phyloP scores from a whole-genome alignment of 106 monocot genomes.

The Acanthochlamys bracteata region DNA sequence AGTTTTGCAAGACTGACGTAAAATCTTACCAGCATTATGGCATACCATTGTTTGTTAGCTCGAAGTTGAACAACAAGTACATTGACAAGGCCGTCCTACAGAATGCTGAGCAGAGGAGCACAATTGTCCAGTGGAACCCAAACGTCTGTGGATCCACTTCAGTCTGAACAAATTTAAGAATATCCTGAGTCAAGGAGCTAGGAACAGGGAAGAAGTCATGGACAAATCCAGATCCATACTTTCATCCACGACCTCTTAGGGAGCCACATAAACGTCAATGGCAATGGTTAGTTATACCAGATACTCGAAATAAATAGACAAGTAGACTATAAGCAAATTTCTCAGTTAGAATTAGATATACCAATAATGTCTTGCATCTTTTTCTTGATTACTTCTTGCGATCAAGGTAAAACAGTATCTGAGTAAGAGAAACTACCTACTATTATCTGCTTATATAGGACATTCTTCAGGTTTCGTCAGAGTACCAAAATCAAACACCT shows the following conservation, averaged over 20 bases:
- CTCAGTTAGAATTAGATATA: no score
- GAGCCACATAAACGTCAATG: constrained; percentile 44
- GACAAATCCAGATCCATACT: constrained; percentile 90
- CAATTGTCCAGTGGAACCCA: constrained; percentile 49
- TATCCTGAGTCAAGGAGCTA: constrained; percentile 67
- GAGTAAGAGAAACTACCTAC: no score
- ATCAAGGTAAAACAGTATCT: constrained; percentile 42
- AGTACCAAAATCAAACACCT: no score
- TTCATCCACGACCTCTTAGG: constrained; percentile 75
- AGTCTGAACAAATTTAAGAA: constrained; percentile 46
- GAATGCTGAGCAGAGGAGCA: constrained; percentile 54
- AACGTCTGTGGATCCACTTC: constrained; percentile 41
- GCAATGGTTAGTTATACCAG: background rate
- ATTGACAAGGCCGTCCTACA: constrained; percentile 82
- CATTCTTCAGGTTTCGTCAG: no score
- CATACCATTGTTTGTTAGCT: constrained; percentile 65
- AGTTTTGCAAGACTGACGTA: background rate
- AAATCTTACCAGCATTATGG: constrained; percentile 53
- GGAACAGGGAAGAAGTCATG: constrained; percentile 87
- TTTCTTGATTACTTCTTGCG: constrained; percentile 67
- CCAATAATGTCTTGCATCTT: constrained; percentile 30
- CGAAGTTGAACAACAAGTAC: constrained; percentile 75
- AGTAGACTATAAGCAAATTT: no score
- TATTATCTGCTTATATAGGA: no score
- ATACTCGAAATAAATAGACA: background rate